These are phyloP conservation scores for Cucurbita moschata DNA, from an alignment of 306 rosid species.

Conservation along the genomic window DNA sequence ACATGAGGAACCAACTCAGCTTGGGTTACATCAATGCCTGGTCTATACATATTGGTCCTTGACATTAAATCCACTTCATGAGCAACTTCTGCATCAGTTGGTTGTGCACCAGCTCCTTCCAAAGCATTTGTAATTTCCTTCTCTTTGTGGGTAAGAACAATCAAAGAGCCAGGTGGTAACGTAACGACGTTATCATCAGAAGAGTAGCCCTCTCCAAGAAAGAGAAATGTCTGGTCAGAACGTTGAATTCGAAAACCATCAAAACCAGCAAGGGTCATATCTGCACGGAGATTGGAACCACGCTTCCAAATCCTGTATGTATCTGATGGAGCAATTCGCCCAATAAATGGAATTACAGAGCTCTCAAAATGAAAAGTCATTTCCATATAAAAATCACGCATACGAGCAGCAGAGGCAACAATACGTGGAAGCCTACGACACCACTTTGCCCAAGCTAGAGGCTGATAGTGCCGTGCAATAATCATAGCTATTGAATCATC, in stretches of 20 bases:
- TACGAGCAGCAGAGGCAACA: constrained; percentile 64
- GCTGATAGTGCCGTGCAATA: constrained; percentile 82
- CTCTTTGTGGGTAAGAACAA: constrained; percentile 83
- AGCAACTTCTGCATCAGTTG: constrained; percentile 87
- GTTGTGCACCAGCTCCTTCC: constrained; percentile 96
- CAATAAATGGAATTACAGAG: constrained; percentile 89
- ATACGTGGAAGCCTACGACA: constrained; percentile 96
- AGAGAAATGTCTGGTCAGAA: constrained; percentile 78
- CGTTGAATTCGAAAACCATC: constrained; percentile 91
- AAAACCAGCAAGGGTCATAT: constrained; percentile 98
- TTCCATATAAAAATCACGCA: constrained; percentile 95
- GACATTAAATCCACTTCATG: constrained; percentile 90
- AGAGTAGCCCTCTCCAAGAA: constrained; percentile 85
- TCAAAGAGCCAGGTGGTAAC: constrained; percentile 69
- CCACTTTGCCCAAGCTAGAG: constrained; percentile 98
- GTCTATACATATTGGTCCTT: constrained; percentile 85
- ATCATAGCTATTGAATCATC: constrained; percentile 74
- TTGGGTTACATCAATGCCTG: constrained; percentile 93
- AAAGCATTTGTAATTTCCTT: constrained; percentile 89
- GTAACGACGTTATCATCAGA: constrained; percentile 58
- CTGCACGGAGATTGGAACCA: constrained; percentile 93
- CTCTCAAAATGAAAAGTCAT: constrained; percentile 92
- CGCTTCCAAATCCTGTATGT: constrained; percentile 97
- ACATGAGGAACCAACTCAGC: constrained; percentile 87
- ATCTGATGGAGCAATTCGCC: constrained; percentile 90